These are phyloP conservation scores for Lasiodiplodia sp. DNA, from an alignment of 2,329 filamentous ascomycete genomes.

Conservation along the genomic window DNA sequence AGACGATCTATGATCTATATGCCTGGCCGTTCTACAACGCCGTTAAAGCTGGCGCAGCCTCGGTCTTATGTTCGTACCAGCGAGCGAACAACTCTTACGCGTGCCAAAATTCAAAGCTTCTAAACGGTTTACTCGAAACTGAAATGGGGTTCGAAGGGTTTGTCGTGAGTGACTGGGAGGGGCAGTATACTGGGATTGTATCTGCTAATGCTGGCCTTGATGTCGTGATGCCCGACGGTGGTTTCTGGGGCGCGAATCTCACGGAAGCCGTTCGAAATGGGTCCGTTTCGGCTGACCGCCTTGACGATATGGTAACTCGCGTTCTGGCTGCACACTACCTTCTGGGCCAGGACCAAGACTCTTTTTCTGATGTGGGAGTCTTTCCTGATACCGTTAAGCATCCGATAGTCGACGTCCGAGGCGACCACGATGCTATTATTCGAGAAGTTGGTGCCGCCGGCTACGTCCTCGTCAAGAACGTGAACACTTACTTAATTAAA, in stretches of 20 bases:
- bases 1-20: conserved; percentile 70
- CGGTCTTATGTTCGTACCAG: conserved; percentile 65
- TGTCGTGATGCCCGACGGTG: conserved; percentile 52
- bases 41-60: conserved; percentile 63
- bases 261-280: conserved; percentile 42
- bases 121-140: conserved; percentile 61
- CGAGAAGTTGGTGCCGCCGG: conserved; percentile 50
- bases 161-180: conserved; percentile 54
- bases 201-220: conserved; percentile 56
- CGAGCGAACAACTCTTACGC: conserved; percentile 42
- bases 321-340: conserved; percentile 40
- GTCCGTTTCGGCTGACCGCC: conserved; percentile 34
- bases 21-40: conserved; percentile 70
- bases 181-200: conserved; percentile 54
- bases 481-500: conserved; percentile 56
- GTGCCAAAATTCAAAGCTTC: conserved; percentile 47
- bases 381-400: conserved; percentile 37
- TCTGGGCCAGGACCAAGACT: conserved; percentile 48
- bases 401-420: conserved; percentile 56
- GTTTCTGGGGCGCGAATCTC: conserved; percentile 42
- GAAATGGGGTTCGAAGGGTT: conserved; percentile 59
- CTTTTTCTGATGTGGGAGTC: conserved; percentile 37
- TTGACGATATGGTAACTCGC: conserved; percentile 43
- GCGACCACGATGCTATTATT: conserved; percentile 46
- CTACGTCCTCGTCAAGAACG: conserved; percentile 57